phyloP scores from a whole-genome alignment of 2,329 filamentous ascomycete species.

The Zymoseptoria crescenta region DNA sequence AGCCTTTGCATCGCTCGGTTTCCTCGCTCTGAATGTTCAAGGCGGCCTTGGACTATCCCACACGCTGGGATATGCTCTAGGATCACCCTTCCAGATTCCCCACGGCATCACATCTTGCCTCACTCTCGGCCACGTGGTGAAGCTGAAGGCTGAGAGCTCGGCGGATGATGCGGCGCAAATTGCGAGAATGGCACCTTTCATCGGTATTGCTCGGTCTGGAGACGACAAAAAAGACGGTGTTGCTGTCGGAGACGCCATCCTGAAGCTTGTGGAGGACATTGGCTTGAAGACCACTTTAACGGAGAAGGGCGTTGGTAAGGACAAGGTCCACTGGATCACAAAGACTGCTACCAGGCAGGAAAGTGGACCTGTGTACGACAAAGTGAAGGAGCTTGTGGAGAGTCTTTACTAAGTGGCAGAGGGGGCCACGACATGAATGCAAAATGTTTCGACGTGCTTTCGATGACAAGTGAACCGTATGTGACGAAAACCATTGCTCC shows the following conservation, averaged over 20 bases:
- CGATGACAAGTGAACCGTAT: background rate
- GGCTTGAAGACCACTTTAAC: slow-evolving; percentile 40
- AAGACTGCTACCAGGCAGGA: slow-evolving; percentile 39
- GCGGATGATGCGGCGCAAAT: slow-evolving; percentile 40
- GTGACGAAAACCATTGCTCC: background rate
- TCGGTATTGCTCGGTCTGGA: slow-evolving; percentile 34
- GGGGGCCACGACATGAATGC: background rate
- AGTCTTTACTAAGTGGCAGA: slow-evolving; percentile 31
- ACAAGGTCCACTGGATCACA: slow-evolving; percentile 37
- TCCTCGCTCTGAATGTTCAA: slow-evolving; percentile 44
- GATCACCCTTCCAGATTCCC: slow-evolving; percentile 48
- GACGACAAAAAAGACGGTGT: slow-evolving; percentile 38
- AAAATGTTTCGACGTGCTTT: background rate
- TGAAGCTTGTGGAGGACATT: slow-evolving; percentile 37
- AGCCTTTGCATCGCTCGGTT: slow-evolving; percentile 44
- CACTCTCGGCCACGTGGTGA: slow-evolving; percentile 47
- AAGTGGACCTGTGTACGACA: slow-evolving; percentile 36
- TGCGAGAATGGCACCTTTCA: slow-evolving; percentile 37
- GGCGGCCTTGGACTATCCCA: slow-evolving; percentile 43
- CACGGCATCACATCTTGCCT: slow-evolving; percentile 50
- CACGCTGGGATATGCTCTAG: slow-evolving; percentile 43
- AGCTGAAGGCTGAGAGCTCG: slow-evolving; percentile 42
- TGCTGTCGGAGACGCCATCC: slow-evolving; percentile 38
- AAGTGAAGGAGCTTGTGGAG: slow-evolving; percentile 38
- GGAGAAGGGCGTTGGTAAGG: slow-evolving; percentile 37